Percentiles rank a stretch among this genome's conserved stretches.
These are phyloP conservation scores for Hypoxylon sp. DNA, from an alignment of 2,329 filamentous ascomycete species.

Conservation along the genomic window DNA sequence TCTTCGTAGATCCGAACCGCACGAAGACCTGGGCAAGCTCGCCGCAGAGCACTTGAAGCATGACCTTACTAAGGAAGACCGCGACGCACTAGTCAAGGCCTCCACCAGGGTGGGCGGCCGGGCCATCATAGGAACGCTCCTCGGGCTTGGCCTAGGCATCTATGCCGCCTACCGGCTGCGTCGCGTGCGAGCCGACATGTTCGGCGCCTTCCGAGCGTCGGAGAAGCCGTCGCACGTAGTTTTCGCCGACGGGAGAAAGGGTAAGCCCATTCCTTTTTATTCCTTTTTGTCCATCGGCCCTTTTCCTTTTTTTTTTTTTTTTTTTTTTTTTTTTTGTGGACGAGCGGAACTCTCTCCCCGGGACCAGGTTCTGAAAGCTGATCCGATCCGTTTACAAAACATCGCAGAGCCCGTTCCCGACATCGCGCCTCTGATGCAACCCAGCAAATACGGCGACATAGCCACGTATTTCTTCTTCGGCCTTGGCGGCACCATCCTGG, in stretches of 20 bases:
- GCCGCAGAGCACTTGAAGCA: constrained; percentile 70
- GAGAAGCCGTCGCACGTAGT: constrained; percentile 72
- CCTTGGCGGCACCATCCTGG: constrained; percentile 70
- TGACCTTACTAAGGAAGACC: constrained; percentile 66
- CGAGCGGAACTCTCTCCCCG: no score
- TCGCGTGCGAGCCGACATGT: constrained; percentile 66
- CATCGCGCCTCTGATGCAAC: constrained; percentile 67
- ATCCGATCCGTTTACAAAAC: background rate
- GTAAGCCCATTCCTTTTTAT: constrained; percentile 57
- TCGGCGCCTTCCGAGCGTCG: constrained; percentile 69
- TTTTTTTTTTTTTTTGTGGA: no score
- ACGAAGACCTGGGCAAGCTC: constrained; percentile 64
- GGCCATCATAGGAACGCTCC: constrained; percentile 67
- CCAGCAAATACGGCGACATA: constrained; percentile 68
- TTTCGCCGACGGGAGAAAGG: constrained; percentile 70
- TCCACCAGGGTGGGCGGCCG: constrained; percentile 66
- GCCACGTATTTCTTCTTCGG: constrained; percentile 73
- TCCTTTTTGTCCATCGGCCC: no score
- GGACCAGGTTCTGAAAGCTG: constrained; percentile 5
- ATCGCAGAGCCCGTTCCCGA: constrained; percentile 70
- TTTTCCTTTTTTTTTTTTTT: no score
- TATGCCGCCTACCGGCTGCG: constrained; percentile 69
- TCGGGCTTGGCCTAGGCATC: constrained; percentile 70
- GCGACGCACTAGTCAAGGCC: constrained; percentile 66
- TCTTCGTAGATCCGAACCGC: constrained; percentile 51